These are phyloP conservation scores for Zopfia rhizophila DNA, from an alignment of 2,329 filamentous ascomycete genomes.

Conservation along the genomic window DNA sequence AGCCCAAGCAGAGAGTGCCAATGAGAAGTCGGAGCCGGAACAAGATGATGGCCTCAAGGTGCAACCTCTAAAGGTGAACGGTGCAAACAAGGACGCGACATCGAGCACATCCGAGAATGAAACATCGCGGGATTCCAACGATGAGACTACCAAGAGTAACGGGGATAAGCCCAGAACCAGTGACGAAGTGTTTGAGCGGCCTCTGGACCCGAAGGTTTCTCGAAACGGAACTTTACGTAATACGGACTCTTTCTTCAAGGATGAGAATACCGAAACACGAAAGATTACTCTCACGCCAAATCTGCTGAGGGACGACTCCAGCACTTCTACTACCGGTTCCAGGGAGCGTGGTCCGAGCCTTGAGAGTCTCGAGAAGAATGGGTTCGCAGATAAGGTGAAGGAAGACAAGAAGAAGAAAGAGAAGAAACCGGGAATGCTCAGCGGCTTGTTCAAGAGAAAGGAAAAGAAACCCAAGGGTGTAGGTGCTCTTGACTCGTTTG, in stretches of 20 bases:
- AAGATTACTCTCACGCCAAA: slow-evolving; percentile 98
- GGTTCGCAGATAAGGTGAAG: slow-evolving; percentile 69
- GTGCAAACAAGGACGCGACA: slow-evolving; percentile 40
- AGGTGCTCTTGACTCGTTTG: slow-evolving; percentile 39
- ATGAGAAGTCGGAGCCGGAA: slow-evolving; percentile 54
- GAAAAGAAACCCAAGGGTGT: slow-evolving; percentile 66
- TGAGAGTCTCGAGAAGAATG: slow-evolving; percentile 78
- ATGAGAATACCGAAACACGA: slow-evolving; percentile 92
- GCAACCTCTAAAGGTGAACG: slow-evolving; percentile 50
- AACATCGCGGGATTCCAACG: slow-evolving; percentile 34
- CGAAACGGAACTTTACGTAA: slow-evolving; percentile 89
- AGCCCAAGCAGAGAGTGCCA: slow-evolving; percentile 31
- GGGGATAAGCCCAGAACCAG: slow-evolving; percentile 65
- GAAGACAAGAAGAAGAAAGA: slow-evolving; percentile 80
- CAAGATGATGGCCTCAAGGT: slow-evolving; percentile 48
- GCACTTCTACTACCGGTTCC: slow-evolving; percentile 47
- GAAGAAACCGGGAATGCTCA: slow-evolving; percentile 77
- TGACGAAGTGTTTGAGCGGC: slow-evolving; percentile 71
- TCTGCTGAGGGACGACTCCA: slow-evolving; percentile 82
- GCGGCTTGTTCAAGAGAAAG: slow-evolving; percentile 74
- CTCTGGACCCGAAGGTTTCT: slow-evolving; percentile 61
- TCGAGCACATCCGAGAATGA: slow-evolving; percentile 36
- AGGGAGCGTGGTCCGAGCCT: slow-evolving; percentile 71
- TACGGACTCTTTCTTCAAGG: slow-evolving; percentile 97
- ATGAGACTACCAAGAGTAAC: slow-evolving; percentile 54